Evolutionary conservation across 2,329 filamentous ascomycete species (phyloP).

Genomic region (Akanthomyces dipterigenus): DNA sequence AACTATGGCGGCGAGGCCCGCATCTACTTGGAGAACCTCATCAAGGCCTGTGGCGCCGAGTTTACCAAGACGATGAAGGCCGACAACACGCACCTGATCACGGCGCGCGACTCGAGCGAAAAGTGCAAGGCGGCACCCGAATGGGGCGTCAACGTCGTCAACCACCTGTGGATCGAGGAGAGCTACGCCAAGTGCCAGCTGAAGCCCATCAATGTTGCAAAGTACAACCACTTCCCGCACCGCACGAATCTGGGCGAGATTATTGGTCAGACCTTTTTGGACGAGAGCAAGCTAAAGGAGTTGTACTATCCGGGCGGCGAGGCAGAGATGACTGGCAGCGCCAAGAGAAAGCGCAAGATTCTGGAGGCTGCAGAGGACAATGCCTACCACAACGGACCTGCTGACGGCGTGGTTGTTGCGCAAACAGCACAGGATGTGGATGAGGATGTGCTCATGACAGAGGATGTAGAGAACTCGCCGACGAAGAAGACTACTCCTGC

Average conservation of each 20-base stretch:
- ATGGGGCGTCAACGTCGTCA: constrained; percentile 85
- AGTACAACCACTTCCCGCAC: constrained; percentile 80
- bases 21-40: constrained; percentile 86
- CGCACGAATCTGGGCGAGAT: constrained; percentile 90
- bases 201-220: constrained; percentile 62
- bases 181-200: constrained; percentile 85
- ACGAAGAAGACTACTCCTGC: background rate
- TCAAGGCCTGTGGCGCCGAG: constrained; percentile 73
- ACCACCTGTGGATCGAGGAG: constrained; percentile 96
- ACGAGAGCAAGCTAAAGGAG: constrained; percentile 53
- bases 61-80: constrained; percentile 94
- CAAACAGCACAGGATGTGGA: constrained; percentile 29
- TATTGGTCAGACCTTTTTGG: constrained; percentile 80
- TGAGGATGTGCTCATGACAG: constrained; percentile 38
- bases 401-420: constrained; percentile 40
- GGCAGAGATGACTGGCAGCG: constrained; percentile 33
- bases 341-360: constrained; percentile 44
- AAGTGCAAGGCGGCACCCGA: constrained; percentile 89
- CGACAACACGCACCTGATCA: constrained; percentile 93
- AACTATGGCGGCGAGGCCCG: constrained; percentile 95
- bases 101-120: constrained; percentile 80
- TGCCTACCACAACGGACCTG: constrained; percentile 38
- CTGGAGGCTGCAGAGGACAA: constrained; percentile 46
- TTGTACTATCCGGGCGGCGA: constrained; percentile 63
- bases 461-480: constrained; percentile 31